Percentiles rank a stretch among this genome's conserved stretches.
Evolutionary conservation across 371 early-diverging fungal species (phyloP).

Genomic region (Actinomortierella wolfii): DNA sequence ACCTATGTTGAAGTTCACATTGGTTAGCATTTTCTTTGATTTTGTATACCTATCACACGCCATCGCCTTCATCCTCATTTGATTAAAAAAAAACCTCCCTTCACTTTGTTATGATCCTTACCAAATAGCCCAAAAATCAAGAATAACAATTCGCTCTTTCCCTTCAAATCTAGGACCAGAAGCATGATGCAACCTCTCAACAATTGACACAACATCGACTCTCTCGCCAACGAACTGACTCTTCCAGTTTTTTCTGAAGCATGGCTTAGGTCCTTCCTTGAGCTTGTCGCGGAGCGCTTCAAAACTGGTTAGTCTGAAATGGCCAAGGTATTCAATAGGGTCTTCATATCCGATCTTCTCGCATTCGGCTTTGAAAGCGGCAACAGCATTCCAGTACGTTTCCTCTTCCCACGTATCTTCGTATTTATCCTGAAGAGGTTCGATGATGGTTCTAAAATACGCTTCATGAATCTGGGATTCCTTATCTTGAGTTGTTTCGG

Average conservation of each 20-base stretch:
- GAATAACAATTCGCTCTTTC: conserved; percentile 1
- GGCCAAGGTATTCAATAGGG: conserved; percentile 20
- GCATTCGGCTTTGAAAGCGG: conserved; percentile 21
- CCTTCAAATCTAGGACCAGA: background rate
- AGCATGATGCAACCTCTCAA: background rate
- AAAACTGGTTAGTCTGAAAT: conserved; percentile 14
- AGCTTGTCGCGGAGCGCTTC: conserved; percentile 23
- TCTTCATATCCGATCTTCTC: conserved; percentile 28
- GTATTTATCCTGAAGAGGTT: conserved; percentile 18
- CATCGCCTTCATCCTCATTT: too few species aligned
- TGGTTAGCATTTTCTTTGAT: too few species aligned
- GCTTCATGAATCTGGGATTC: conserved; percentile 3
- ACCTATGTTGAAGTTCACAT: too few species aligned
- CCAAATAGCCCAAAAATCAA: conserved; percentile 1
- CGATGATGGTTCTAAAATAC: conserved; percentile 6
- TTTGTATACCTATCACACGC: too few species aligned
- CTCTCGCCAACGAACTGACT: background rate
- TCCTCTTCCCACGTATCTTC: conserved; percentile 43
- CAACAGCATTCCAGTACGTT: conserved; percentile 31
- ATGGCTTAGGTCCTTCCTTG: background rate
- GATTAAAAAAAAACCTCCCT: too few species aligned
- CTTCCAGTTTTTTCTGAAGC: background rate
- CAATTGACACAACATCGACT: background rate
- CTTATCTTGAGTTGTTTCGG: background rate
- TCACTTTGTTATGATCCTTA: too few species aligned